Evolutionary conservation across 257 asterid species (phyloP), one percentile per base, ranked within the genome.

Genomic region (Anisodus tanguticus): DNA sequence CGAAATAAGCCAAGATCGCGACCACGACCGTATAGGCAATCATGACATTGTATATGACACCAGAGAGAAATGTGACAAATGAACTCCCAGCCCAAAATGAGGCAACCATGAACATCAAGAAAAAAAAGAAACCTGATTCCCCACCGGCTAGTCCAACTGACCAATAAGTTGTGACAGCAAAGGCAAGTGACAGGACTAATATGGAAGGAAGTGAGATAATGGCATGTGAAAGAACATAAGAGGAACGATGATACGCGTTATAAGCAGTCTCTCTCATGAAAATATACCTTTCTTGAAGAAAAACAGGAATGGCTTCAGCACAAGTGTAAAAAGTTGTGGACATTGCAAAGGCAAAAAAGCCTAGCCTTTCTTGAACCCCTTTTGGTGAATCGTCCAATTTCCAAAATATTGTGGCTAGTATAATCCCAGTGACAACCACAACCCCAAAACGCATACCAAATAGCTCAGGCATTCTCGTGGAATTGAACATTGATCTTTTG

Each of bases 231-330:
- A 90, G 84, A n/a, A 89, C 92, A 41, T 89, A 90, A 1, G 93
- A 90, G 0, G 92, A 89, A 13, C 92, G 90, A 19, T 92, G 90
- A 54, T 90, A 90, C 3, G 93, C 90, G 16, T 90, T 90, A 79
- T 90, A 85, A 8, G 92, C 84, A 4, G 93, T 89, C 19, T 90
- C 93, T 55, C 93, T 85, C 93, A 90, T 85, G 91, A 89, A 90
- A 53, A 89, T 89, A 60, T 85, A 88, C 6, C 91, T 85, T 53
- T 90, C 91, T 57, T 86, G 88, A 10, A 90, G 90, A 66, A 90
- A 90, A 4, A 86, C 91, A 2, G 93, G 93, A 17, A 90, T 85
- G 85, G 91, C 93, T 86, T 90, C 93, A 0, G 93, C 92, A 63
- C 93, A 90, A 0, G 91, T 90, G 82, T 90, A 90, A 81, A 89